Evolutionary conservation across 768 basidiomycete species (phyloP).

Genomic region (Leccinum rimulosum): DNA sequence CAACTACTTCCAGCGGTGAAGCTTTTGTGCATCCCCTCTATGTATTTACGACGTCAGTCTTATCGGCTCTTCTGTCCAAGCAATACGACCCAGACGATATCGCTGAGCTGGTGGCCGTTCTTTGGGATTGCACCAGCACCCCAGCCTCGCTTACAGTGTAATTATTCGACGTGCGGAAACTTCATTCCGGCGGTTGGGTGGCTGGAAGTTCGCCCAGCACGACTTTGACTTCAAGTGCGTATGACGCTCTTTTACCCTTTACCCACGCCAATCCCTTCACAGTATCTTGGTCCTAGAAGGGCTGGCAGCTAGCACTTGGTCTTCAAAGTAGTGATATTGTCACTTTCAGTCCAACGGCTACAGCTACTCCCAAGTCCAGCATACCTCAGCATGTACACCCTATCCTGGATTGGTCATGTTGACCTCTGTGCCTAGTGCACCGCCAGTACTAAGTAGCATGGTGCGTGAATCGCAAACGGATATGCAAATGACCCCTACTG

Average conservation of each 20-base stretch:
- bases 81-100: conserved; percentile 54
- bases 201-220: conserved; percentile 45
- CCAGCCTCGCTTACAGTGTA: conserved; percentile 49
- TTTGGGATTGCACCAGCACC: conserved; percentile 38
- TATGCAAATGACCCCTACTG: conserved; percentile 28
- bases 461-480: conserved; percentile 31
- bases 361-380: conserved; percentile 52
- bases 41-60: conserved; percentile 42
- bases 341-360: conserved; percentile 59
- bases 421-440: conserved; percentile 1
- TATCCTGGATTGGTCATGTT: conserved; percentile 56
- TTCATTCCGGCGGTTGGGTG: conserved; percentile 55
- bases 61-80: conserved; percentile 48
- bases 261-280: conserved; percentile 8
- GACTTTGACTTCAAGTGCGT: conserved; percentile 59
- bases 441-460: conserved; percentile 18
- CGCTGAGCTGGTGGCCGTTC: conserved; percentile 57
- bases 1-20: conserved; percentile 46
- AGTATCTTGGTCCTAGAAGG: conserved; percentile 88
- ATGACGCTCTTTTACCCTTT: background rate
- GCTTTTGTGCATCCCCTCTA: conserved; percentile 46
- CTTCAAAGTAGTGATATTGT: conserved; percentile 68
- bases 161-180: conserved; percentile 54
- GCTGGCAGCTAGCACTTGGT: conserved; percentile 79
- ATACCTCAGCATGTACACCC: conserved; percentile 50